These are phyloP conservation scores for Cyberlindnera euphorbiae DNA, from an alignment of 805 yeast species.

Conservation along the genomic window DNA sequence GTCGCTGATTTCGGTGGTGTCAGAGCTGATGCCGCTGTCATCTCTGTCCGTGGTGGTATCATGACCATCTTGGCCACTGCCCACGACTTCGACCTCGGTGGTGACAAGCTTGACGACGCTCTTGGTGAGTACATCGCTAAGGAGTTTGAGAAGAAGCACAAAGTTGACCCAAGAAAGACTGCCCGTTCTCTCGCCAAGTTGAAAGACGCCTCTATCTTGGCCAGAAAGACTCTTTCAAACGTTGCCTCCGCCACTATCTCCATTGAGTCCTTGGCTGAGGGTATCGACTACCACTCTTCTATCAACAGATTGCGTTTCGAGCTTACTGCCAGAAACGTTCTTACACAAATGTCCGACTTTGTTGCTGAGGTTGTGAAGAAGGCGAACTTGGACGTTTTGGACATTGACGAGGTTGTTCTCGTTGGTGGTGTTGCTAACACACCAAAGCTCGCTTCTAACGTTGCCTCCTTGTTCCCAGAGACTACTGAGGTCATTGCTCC, in stretches of 20 bases:
- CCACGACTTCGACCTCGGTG: slow-evolving; percentile 82
- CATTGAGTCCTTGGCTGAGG: slow-evolving; percentile 91
- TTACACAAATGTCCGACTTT: slow-evolving; percentile 71
- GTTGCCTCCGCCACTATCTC: slow-evolving; percentile 87
- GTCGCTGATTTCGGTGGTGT: slow-evolving; percentile 97
- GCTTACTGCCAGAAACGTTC: slow-evolving; percentile 73
- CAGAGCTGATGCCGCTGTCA: slow-evolving; percentile 91
- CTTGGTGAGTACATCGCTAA: slow-evolving; percentile 81
- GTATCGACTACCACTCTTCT: slow-evolving; percentile 87
- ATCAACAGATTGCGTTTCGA: slow-evolving; percentile 94
- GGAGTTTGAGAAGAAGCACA: slow-evolving; percentile 88
- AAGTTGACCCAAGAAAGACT: slow-evolving; percentile 73
- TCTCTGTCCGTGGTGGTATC: slow-evolving; percentile 91
- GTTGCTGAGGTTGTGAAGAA: slow-evolving; percentile 69
- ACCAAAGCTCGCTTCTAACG: slow-evolving; percentile 80
- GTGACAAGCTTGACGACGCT: slow-evolving; percentile 76
- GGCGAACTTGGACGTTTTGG: slow-evolving; percentile 81
- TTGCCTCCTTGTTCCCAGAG: slow-evolving; percentile 77
- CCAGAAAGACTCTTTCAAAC: slow-evolving; percentile 89
- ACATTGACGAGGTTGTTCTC: slow-evolving; percentile 84
- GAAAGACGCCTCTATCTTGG: slow-evolving; percentile 71
- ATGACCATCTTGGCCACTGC: slow-evolving; percentile 82
- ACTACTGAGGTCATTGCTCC: slow-evolving; percentile 74
- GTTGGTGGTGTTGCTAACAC: slow-evolving; percentile 92
- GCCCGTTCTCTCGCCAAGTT: slow-evolving; percentile 88